These are phyloP conservation scores for Hypoxylon lienhwacheense DNA, from an alignment of 495 filamentous ascomycete species.

Conservation along the genomic window DNA sequence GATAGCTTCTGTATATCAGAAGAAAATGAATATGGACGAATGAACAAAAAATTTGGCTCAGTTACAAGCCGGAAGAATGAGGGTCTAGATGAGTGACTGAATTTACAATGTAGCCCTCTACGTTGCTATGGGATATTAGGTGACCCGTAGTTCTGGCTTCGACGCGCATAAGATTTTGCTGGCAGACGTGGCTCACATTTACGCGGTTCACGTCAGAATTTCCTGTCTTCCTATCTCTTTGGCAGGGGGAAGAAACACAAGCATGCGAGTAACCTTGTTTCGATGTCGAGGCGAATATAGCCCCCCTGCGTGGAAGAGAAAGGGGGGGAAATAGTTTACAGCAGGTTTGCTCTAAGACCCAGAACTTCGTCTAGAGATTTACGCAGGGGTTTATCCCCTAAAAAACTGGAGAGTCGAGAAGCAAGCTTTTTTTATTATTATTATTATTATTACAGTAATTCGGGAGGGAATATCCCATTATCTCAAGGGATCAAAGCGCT, in stretches of 20 bases:
- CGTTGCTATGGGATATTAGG: conserved; percentile 5
- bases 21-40: conserved; percentile 21
- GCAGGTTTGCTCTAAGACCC: conserved; percentile 11
- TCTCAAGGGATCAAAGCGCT: background rate
- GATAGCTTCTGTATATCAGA: conserved; percentile 22
- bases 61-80: conserved; percentile 12
- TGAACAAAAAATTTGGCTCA: conserved; percentile 11
- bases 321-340: conserved; percentile 4
- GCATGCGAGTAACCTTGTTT: conserved; percentile 36
- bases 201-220: background rate
- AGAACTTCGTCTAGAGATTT: conserved; percentile 30
- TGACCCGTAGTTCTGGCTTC: too few species aligned
- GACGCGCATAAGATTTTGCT: too few species aligned
- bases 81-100: conserved; percentile 9
- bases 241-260: conserved; percentile 22
- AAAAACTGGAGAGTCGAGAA: conserved; percentile 9
- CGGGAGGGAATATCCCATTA: conserved; percentile 1
- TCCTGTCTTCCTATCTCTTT: conserved; percentile 5
- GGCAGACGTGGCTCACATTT: too few species aligned
- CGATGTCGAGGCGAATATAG: conserved; percentile 14
- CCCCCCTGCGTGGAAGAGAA: conserved; percentile 23
- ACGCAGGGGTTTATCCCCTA: conserved; percentile 25
- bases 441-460: conserved; percentile 21
- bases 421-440: too few species aligned
- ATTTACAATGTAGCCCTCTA: background rate